Base-by-base conservation (phyloP, 306 rosid species). In the Cercis canadensis region DNA sequence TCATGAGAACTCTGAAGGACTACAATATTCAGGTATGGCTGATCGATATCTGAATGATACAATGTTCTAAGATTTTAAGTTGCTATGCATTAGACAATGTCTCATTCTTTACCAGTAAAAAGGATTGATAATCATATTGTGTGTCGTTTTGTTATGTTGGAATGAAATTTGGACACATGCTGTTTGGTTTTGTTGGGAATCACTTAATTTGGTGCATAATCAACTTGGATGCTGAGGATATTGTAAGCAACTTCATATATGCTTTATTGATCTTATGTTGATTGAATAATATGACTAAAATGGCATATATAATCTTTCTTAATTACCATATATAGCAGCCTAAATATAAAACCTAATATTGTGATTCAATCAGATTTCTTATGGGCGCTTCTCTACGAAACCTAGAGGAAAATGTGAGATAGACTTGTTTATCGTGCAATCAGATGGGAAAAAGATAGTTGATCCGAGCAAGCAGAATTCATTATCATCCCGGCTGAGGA, bases 1-100 rank as follows among this genome's bases (percentile, higher is more conserved):
- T 94, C 76, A 94, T 91, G 99, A 94, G 99, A 87, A 94, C 99
- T 32, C 78, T 94, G 2, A 94, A 94, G 85, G 99, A 94, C 62
- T 94, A 81, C 78, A 89, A 87, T 68, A 89, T 87, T 77, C 83
- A 90, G 97, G 98, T 93, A 78, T 29, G 54, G 10, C 10, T 18
- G 52, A 64, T 17, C 46, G 32, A 33, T 57, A 65, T 68, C 54
- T 58, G 45, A 14, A 24, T 10, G 40, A 57, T 32, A 33, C 55
- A 63, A 5, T 40, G 62, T 58, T 45, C 69, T 13, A 24, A 13
- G 14, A 55, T 76, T 62, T 60, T 61, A 33, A 18, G 59, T 5
- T 67, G 41, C 78, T 24, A 46, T 52, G 65, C 63, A 51, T 74
- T 63, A 63, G 29, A 8, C 29, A 29, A 32, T 58, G 17, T 34